Conservation (phyloP, 495 filamentous ascomycete species). For the Tuber brumale region DNA sequence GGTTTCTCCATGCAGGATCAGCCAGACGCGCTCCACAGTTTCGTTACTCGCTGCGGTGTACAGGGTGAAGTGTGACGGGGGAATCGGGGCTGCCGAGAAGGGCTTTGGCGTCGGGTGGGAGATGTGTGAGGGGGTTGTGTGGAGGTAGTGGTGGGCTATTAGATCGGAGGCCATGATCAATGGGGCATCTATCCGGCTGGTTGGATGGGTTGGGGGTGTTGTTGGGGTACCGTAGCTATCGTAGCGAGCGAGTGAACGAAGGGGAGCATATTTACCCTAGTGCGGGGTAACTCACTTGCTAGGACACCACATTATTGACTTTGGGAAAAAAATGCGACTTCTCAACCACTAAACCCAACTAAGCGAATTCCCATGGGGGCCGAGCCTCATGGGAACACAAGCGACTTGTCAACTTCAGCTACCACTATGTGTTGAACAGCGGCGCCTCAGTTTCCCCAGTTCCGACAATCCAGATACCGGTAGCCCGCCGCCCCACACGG, state of each 20-base stretch:
- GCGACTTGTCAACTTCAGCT: no score
- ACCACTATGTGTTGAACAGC: no score
- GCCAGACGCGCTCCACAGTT: constrained; percentile 14
- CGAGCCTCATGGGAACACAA: no score
- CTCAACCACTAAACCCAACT: neutral
- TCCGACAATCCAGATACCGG: no score
- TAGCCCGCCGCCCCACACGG: no score
- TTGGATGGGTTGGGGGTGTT: neutral
- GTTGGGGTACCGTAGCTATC: neutral
- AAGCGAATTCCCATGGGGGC: neutral
- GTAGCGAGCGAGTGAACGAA: neutral
- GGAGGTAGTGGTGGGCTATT: constrained; percentile 19
- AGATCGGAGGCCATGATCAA: constrained; percentile 15
- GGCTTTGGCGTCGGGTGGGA: constrained; percentile 7
- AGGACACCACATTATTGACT: no score
- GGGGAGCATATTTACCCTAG: neutral
- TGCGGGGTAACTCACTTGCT: neutral
- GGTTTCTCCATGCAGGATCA: constrained; percentile 5
- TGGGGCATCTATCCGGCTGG: neutral
- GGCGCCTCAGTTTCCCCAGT: no score
- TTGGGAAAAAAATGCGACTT: no score
- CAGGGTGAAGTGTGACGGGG: constrained; percentile 14
- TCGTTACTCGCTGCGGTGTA: constrained; percentile 1
- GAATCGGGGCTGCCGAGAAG: neutral
- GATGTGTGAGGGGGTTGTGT: constrained; percentile 14